Evolutionary conservation across 306 rosid genomes (phyloP).

Genomic region (Prosopis cineraria): DNA sequence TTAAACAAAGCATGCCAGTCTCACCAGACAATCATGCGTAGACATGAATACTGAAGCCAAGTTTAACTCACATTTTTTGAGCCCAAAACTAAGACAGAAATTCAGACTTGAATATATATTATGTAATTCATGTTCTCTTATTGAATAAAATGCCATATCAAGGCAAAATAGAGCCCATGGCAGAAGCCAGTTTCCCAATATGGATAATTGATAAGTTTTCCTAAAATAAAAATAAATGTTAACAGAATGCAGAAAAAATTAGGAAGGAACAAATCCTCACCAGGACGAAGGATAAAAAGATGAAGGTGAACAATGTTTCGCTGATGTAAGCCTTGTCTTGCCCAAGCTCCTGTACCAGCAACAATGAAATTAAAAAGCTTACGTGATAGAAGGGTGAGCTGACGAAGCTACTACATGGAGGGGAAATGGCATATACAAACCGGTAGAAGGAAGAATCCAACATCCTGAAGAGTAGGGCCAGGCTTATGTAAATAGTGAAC

Average conservation of each 20-base stretch:
- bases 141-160: background rate
- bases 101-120: background rate
- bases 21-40: background rate
- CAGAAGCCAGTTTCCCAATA: background rate
- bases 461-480: constrained; percentile 90
- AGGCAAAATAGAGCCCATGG: background rate
- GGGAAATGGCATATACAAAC: constrained; percentile 44
- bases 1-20: background rate
- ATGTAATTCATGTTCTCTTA: background rate
- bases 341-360: constrained; percentile 79
- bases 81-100: background rate
- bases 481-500: constrained; percentile 95
- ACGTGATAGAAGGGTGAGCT: background rate
- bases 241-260: background rate
- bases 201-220: background rate
- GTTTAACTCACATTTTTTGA: background rate
- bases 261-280: constrained; percentile 48
- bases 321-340: constrained; percentile 84
- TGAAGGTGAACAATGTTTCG: constrained; percentile 78
- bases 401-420: too few species aligned
- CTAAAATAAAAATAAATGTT: background rate
- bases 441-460: constrained; percentile 85
- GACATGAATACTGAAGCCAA: background rate
- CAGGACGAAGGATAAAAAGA: constrained; percentile 80
- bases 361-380: constrained; percentile 28